phyloP scores from a whole-genome alignment of 2,329 filamentous ascomycete genomes.

The Talaromyces sp. region DNA sequence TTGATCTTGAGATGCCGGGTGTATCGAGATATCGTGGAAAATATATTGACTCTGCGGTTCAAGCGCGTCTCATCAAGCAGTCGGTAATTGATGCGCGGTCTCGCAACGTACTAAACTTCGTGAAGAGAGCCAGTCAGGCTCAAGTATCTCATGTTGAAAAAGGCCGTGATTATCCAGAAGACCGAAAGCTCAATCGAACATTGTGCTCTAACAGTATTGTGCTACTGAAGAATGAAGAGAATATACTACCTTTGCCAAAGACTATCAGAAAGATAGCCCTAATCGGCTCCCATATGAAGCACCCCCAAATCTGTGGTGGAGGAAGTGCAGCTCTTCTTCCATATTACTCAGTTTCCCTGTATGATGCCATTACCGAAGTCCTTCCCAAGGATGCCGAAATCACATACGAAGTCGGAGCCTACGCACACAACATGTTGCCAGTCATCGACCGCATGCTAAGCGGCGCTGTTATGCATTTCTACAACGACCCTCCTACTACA shows the following conservation, averaged over 20 bases:
- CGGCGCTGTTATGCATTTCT: slow-evolving; percentile 55
- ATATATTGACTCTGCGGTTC: slow-evolving; percentile 43
- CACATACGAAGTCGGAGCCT: slow-evolving; percentile 57
- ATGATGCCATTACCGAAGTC: slow-evolving; percentile 31
- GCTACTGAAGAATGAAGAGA: slow-evolving; percentile 67
- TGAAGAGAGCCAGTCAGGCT: slow-evolving; percentile 54
- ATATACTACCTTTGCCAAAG: slow-evolving; percentile 55
- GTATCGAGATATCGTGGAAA: slow-evolving; percentile 41
- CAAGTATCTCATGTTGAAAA: slow-evolving; percentile 56
- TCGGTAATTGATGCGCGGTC: slow-evolving; percentile 56
- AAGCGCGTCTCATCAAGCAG: slow-evolving; percentile 54
- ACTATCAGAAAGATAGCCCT: slow-evolving; percentile 44
- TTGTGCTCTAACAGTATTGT: slow-evolving; percentile 68
- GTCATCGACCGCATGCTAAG: slow-evolving; percentile 17
- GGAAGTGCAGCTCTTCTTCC: slow-evolving; percentile 57
- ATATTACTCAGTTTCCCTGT: slow-evolving; percentile 45
- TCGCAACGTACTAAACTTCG: slow-evolving; percentile 55
- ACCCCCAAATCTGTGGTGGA: slow-evolving; percentile 54
- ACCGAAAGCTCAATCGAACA: slow-evolving; percentile 62
- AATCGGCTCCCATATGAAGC: slow-evolving; percentile 54
- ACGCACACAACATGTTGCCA: slow-evolving; percentile 59
- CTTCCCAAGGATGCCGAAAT: slow-evolving; percentile 27
- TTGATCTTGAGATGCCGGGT: slow-evolving; percentile 49
- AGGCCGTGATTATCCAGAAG: slow-evolving; percentile 57
- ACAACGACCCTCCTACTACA: slow-evolving; percentile 53